phyloP scores from a whole-genome alignment of 768 basidiomycete species.

The Calocera viscosa region DNA sequence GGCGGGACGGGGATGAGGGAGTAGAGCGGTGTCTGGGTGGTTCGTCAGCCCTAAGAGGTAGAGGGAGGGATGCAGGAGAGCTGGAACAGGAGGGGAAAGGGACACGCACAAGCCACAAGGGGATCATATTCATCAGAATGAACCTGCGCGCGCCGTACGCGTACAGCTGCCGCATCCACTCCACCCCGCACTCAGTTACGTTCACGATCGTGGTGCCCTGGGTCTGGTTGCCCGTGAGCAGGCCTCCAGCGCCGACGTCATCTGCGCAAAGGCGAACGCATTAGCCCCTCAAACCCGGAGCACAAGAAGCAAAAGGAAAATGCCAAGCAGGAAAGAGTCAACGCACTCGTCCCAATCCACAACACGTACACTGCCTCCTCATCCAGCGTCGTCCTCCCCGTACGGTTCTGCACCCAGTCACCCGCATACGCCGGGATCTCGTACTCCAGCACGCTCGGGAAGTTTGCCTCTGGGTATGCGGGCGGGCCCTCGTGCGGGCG shows the following conservation, averaged over 20 bases:
- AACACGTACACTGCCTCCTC: neutral
- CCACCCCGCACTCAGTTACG: neutral
- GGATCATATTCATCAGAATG: constrained; percentile 37
- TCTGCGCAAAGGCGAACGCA: neutral
- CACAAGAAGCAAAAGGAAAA: too few relatives aligned
- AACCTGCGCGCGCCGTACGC: neutral
- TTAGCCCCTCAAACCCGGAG: too few relatives aligned
- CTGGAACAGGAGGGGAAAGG: too few relatives aligned
- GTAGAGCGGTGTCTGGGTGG: neutral
- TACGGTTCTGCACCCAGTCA: neutral
- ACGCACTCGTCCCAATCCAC: constrained; percentile 7
- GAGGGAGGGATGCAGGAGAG: too few relatives aligned
- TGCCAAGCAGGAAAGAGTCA: too few relatives aligned
- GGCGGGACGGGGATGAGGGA: neutral
- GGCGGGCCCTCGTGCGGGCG: neutral
- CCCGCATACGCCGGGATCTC: neutral
- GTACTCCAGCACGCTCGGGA: neutral
- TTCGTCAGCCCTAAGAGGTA: too few relatives aligned
- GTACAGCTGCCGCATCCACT: neutral
- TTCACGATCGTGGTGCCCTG: neutral
- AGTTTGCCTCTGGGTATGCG: neutral
- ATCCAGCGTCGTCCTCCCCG: neutral
- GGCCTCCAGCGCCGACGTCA: neutral
- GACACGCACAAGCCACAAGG: constrained; percentile 35
- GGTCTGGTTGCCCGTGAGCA: neutral